These are phyloP conservation scores for Blastomyces gilchristii DNA, from an alignment of 2,329 filamentous ascomycete genomes.

Conservation along the genomic window DNA sequence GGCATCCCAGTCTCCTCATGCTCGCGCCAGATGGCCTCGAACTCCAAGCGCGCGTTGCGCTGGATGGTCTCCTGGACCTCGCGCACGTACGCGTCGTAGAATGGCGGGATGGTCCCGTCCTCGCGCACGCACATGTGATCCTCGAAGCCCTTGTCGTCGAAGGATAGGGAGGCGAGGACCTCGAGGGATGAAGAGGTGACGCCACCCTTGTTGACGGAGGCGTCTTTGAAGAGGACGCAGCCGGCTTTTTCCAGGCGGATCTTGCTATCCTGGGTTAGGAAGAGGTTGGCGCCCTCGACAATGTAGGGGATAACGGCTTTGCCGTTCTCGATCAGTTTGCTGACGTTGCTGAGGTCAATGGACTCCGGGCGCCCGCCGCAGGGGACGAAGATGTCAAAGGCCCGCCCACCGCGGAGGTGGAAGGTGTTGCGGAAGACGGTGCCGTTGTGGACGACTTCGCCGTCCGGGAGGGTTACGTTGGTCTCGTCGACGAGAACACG, in stretches of 20 bases:
- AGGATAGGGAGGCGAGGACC: constrained; percentile 85
- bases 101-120: constrained; percentile 67
- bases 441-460: constrained; percentile 80
- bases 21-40: constrained; percentile 97
- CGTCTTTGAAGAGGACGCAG: constrained; percentile 93
- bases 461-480: constrained; percentile 76
- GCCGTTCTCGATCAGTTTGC: constrained; percentile 79
- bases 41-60: constrained; percentile 84
- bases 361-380: constrained; percentile 95
- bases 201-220: constrained; percentile 95
- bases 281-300: constrained; percentile 94
- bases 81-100: constrained; percentile 89
- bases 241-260: constrained; percentile 90
- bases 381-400: constrained; percentile 84
- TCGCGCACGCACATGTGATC: constrained; percentile 86
- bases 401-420: constrained; percentile 68
- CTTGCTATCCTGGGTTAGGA: constrained; percentile 98
- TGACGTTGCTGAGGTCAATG: constrained; percentile 81
- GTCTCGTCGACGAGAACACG: constrained; percentile 84
- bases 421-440: constrained; percentile 96
- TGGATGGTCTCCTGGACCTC: constrained; percentile 84
- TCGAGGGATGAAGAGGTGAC: constrained; percentile 96
- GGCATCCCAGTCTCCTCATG: constrained; percentile 69
- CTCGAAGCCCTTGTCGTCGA: constrained; percentile 79
- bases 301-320: constrained; percentile 86